Evolutionary conservation across 2,329 filamentous ascomycete genomes (phyloP).

Genomic region (Diaporthe velutina): DNA sequence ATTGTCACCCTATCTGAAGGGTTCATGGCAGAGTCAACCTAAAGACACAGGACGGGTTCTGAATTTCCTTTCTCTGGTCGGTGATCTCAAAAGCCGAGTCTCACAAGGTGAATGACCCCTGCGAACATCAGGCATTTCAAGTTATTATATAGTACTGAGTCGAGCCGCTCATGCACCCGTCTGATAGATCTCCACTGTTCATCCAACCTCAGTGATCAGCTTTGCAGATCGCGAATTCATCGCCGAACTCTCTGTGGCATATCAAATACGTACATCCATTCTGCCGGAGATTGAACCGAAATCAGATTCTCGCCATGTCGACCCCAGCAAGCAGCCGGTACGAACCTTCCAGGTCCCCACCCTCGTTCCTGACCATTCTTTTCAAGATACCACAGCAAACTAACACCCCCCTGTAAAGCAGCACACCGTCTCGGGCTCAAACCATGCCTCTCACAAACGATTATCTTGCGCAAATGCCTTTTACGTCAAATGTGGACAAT

Average conservation of each 20-base stretch:
- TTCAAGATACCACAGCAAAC: background rate
- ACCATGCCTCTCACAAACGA: background rate
- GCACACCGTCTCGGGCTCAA: background rate
- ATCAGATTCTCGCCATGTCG: background rate
- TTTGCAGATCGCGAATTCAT: background rate
- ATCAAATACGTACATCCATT: too few relatives aligned
- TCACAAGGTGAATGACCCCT: too few relatives aligned
- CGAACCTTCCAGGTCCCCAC: background rate
- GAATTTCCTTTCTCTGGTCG: too few relatives aligned
- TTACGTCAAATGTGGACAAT: conserved; percentile 9
- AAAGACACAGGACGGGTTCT: background rate
- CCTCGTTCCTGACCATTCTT: background rate
- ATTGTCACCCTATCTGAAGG: conserved; percentile 14
- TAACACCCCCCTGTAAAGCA: background rate
- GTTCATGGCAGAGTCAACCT: background rate
- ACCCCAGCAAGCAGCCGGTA: background rate
- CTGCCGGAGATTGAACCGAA: too few relatives aligned
- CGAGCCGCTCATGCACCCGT: background rate
- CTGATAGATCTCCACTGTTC: background rate
- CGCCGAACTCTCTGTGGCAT: background rate
- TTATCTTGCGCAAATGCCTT: background rate
- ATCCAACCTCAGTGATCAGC: background rate
- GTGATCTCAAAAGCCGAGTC: too few relatives aligned
- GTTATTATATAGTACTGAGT: background rate
- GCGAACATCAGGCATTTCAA: background rate